These are phyloP conservation scores for Priceomyces melissophilus DNA, from an alignment of 805 yeast genomes.

Conservation along the genomic window DNA sequence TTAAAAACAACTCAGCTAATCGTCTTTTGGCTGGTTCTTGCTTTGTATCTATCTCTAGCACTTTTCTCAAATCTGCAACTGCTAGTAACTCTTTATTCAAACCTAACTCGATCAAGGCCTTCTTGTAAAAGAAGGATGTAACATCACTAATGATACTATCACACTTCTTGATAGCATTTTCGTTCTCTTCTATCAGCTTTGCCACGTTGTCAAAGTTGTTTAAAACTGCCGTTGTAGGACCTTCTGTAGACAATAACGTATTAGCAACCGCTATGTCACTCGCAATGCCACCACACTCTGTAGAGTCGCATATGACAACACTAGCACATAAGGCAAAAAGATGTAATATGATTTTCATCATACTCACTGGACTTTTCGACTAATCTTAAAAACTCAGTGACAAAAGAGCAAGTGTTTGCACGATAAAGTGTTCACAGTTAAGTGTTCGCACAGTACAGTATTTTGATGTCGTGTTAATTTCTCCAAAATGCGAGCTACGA, in stretches of 20 bases:
- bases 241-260: constrained; percentile 21
- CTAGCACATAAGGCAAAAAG: not conserved
- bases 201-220: constrained; percentile 19
- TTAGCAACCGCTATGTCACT: constrained; percentile 14
- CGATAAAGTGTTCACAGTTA: not conserved
- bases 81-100: constrained; percentile 54
- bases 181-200: constrained; percentile 12
- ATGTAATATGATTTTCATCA: too few species aligned
- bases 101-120: constrained; percentile 59
- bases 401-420: not conserved
- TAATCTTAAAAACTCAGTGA: not conserved
- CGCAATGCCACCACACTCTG: constrained; percentile 2
- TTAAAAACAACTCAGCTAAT: constrained; percentile 46
- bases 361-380: too few species aligned
- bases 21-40: constrained; percentile 49
- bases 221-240: constrained; percentile 28
- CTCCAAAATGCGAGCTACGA: not conserved
- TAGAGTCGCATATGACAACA: not conserved
- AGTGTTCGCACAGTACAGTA: not conserved
- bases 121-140: constrained; percentile 52
- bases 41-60: constrained; percentile 40
- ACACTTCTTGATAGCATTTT: not conserved
- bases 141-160: constrained; percentile 15
- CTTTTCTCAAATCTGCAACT: constrained; percentile 46
- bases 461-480: constrained; percentile 5